A percentile compares a stretch with the other conserved stretches of the same genome.
phyloP scores from a whole-genome alignment of 2,329 filamentous ascomycete genomes.

The Bipolaris cookei region DNA sequence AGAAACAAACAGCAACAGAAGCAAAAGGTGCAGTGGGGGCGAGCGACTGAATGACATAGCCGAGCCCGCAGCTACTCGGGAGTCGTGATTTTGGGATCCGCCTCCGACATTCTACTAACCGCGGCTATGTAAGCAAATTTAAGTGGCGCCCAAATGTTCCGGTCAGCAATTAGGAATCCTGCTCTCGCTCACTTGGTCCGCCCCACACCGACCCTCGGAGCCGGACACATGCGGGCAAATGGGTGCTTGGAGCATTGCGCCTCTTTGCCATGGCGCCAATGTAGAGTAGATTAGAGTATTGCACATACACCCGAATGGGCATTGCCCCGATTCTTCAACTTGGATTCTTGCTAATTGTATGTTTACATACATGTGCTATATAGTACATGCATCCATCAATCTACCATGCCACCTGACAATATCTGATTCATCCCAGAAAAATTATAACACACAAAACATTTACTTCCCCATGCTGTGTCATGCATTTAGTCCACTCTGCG shows the following conservation, averaged over 20 bases:
- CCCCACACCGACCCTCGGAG: background rate
- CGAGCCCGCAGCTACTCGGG: slow-evolving; percentile 19
- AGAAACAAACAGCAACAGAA: background rate
- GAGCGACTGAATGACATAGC: slow-evolving; percentile 16
- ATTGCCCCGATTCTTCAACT: background rate
- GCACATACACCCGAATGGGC: background rate
- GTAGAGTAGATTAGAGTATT: background rate
- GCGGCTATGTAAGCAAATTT: slow-evolving; percentile 13
- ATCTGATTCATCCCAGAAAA: background rate
- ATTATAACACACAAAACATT: background rate
- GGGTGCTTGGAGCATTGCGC: background rate
- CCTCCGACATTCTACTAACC: slow-evolving; percentile 23
- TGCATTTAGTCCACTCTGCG: slow-evolving; percentile 40
- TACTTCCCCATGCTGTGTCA: background rate
- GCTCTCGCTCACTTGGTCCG: background rate
- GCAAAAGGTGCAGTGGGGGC: slow-evolving; percentile 11
- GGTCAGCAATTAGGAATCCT: slow-evolving; percentile 30
- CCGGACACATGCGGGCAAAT: background rate
- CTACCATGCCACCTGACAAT: background rate
- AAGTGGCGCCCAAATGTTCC: slow-evolving; percentile 4
- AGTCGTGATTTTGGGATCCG: slow-evolving; percentile 20
- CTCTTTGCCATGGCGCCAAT: background rate
- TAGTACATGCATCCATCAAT: background rate
- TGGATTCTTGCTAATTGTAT: background rate
- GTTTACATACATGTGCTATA: background rate